phyloP scores from a whole-genome alignment of 345 rosid genomes.

The Sisymbrium altissimum region DNA sequence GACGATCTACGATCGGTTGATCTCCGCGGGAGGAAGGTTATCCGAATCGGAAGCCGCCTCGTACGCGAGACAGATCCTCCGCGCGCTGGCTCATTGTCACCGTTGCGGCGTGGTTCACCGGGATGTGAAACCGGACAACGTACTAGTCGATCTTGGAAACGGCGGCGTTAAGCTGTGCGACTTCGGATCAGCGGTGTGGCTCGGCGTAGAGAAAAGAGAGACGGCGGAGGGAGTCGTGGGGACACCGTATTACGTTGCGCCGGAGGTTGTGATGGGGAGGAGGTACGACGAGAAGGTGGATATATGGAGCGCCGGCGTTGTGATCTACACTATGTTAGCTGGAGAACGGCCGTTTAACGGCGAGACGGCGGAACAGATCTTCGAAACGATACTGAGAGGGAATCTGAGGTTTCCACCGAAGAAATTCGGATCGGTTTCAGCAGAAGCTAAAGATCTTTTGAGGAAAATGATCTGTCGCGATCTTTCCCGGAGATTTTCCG shows the following conservation, averaged over 20 bases:
- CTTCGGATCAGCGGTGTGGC: constrained; percentile 67
- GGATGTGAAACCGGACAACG: constrained; percentile 77
- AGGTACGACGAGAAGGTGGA: constrained; percentile 75
- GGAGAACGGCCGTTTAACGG: constrained; percentile 79
- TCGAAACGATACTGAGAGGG: constrained; percentile 62
- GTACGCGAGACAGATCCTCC: constrained; percentile 45
- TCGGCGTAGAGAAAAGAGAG: constrained; percentile 32
- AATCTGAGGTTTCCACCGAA: constrained; percentile 64
- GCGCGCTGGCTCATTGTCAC: constrained; percentile 73
- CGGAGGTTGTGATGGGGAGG: constrained; percentile 73
- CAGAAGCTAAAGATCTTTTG: constrained; percentile 60
- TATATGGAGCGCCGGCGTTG: constrained; percentile 82
- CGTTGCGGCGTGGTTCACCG: constrained; percentile 58
- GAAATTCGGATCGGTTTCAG: constrained; percentile 45
- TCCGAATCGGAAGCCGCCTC: constrained; percentile 46
- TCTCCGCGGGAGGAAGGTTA: constrained; percentile 28
- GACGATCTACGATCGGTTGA: constrained; percentile 51
- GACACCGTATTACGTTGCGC: constrained; percentile 83
- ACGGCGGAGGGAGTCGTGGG: constrained; percentile 57
- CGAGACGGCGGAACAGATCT: constrained; percentile 61
- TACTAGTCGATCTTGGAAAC: constrained; percentile 44
- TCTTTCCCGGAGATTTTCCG: constrained; percentile 65
- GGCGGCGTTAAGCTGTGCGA: constrained; percentile 54
- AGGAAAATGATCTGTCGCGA: constrained; percentile 81
- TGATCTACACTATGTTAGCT: constrained; percentile 65